Base-by-base conservation (phyloP, 2,329 filamentous ascomycete genomes). In the Pyricularia grisea region DNA sequence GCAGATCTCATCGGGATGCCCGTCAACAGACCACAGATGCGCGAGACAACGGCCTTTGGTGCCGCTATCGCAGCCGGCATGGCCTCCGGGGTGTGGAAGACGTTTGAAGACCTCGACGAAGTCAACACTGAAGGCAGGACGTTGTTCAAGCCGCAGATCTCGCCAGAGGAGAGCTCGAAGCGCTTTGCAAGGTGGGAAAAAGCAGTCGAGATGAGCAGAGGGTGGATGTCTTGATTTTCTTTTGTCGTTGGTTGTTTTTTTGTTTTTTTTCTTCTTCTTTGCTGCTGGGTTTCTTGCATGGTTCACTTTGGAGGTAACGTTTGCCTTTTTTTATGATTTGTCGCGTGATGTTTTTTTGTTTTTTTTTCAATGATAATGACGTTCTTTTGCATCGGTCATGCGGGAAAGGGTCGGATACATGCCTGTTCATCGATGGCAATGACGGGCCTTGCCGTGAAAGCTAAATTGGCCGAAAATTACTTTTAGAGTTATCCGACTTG, bases 21-120 rank as follows among this genome's bases (percentile, higher is more conserved):
- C 63, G 89, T 94, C 71, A 87, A 91, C 77, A 87, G 92, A 58
- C 92, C 92, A 4, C 84, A 86, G 68, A 94, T 95, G 92, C 88
- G 91, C 71, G 92, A 95, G 79, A 94, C 92, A 2, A 95, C 92
- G 3, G 90, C 92, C 0, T 84, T 94, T 3, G 92, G 92, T 36
- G 91, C 92, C 33, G 92, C 92, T 63, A 93, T 94, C 71, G 92
- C 92, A 7, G 92, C 92, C 27, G 92, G 90, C n/a, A 87, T 94
- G 72, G 92, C 91, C 3, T 86, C 90, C 6, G 88, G 84, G 66
- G 83, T 93, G 12, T 94, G 91, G 91, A 87, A 90, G 74, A 85
- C 87, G 71, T 90, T 93, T 71, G 85, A 88, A 66, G 90, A 93
- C 74, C 80, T 94, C 65, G 88, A 88, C 76, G 82, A 88, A 68